Base-by-base conservation (phyloP, 139 green algal genomes). In the Coelastrella sp. region DNA sequence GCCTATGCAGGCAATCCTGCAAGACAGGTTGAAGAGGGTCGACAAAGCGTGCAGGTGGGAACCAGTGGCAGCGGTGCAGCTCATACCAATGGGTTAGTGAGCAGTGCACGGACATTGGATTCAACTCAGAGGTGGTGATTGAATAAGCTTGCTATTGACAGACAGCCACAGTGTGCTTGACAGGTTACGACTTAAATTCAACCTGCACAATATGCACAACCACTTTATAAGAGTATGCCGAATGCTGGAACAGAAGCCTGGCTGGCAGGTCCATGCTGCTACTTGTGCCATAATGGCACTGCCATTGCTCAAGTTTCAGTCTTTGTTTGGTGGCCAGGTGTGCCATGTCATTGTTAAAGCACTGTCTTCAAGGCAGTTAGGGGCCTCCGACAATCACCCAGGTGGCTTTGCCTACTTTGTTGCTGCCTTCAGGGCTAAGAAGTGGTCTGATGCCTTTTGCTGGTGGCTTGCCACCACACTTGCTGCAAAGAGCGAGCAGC, bases 31-130 rank as follows among this genome's bases (percentile, higher is more conserved):
- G 17, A 63, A 61, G 61, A 85, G 56, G 17, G 79, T 63, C 19
- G 79, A 85, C 79, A 85, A 68, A 14, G 79, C 79, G 19, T 70
- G 25, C 56, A 85, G 35, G 79, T 85, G 57, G 70, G 79, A 19
- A 24, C 15, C 0, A 8, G 8, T 27, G 68, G 68, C 17, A 27
- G 68, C 3, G 17, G 49, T 22, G 4, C 8, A 66, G 78, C 20
- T 84, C 35, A 49, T 3, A 49, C 35, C 35, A 49, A n/a, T n/a
- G 35, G 35, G 35, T 49, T 49, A 49, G 35, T 49, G 35, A 49
- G 35, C 35, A 49, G 35, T 49, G 35, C 35, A 49, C 35, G 35
- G 35, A 49, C 35, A 17, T 14, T 65, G 76, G 8, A 83, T 8
- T 24, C 17, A 19, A 83, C n/a, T 8, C n/a, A 15, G 25, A 6